These are phyloP conservation scores for Stemphylium beticola DNA, from an alignment of 2,329 filamentous ascomycete genomes.

Conservation along the genomic window DNA sequence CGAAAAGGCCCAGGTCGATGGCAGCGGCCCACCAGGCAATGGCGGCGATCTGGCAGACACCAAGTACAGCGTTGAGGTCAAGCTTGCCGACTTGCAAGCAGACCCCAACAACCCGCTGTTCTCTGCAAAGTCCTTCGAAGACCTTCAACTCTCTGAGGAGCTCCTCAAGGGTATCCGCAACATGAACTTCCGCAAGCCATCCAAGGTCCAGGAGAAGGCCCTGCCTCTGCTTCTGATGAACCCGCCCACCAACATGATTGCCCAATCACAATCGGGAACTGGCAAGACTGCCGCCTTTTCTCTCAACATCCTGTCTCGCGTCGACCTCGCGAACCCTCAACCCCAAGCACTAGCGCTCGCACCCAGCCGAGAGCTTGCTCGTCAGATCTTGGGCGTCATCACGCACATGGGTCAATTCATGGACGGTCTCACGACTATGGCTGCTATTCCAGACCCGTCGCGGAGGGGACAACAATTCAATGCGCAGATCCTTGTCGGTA, in stretches of 20 bases:
- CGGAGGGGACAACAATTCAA: constrained; percentile 72
- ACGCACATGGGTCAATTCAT: constrained; percentile 84
- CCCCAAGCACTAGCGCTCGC: constrained; percentile 91
- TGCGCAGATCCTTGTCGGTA: constrained; percentile 86
- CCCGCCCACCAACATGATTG: constrained; percentile 93
- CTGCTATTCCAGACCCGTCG: constrained; percentile 80
- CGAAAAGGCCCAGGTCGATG: constrained; percentile 53
- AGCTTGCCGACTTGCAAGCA: constrained; percentile 85
- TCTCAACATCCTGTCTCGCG: constrained; percentile 84
- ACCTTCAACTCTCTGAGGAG: constrained; percentile 72
- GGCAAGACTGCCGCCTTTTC: constrained; percentile 98
- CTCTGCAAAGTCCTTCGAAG: constrained; percentile 82
- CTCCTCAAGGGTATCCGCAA: constrained; percentile 69
- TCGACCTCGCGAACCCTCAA: constrained; percentile 73
- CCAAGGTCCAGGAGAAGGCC: constrained; percentile 96
- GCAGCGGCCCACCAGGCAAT: constrained; percentile 50
- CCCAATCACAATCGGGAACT: constrained; percentile 98
- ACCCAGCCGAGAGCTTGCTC: constrained; percentile 90
- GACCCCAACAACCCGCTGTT: constrained; percentile 87
- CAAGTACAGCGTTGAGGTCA: constrained; percentile 88
- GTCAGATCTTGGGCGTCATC: constrained; percentile 90
- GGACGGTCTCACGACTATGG: constrained; percentile 73
- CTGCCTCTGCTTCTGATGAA: constrained; percentile 85
- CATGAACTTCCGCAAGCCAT: constrained; percentile 92
- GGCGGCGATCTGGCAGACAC: constrained; percentile 66